Conservation (phyloP, 1,284 basidiomycete species). For the Phylloporus sp. region DNA sequence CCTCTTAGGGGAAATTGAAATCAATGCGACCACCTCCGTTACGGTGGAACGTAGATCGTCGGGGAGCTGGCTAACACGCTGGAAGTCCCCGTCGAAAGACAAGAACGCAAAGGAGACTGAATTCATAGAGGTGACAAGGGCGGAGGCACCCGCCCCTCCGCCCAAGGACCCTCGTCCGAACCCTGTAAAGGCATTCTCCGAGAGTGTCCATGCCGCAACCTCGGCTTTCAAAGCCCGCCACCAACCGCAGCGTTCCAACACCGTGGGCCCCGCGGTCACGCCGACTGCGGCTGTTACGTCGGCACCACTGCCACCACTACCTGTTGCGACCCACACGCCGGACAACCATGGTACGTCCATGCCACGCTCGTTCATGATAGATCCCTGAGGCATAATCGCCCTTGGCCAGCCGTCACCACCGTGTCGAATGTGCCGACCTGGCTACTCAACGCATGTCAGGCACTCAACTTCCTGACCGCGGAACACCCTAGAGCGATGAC, state of each 20-base stretch:
- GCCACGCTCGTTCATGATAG: background rate
- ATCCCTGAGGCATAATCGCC: slow-evolving; percentile 5
- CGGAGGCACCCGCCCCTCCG: slow-evolving; percentile 24
- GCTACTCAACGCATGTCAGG: slow-evolving; percentile 74
- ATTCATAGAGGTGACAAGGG: slow-evolving; percentile 28
- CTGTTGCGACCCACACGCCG: slow-evolving; percentile 20
- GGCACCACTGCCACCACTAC: slow-evolving; percentile 21
- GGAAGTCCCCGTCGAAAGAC: slow-evolving; percentile 44
- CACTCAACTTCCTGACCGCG: slow-evolving; percentile 69
- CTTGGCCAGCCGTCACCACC: slow-evolving; percentile 47
- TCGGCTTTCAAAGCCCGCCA: slow-evolving; percentile 34
- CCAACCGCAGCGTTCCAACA: slow-evolving; percentile 34
- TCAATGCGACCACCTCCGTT: slow-evolving; percentile 57
- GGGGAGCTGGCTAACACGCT: slow-evolving; percentile 59
- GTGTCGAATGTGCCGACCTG: slow-evolving; percentile 68
- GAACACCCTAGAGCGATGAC: slow-evolving; percentile 79
- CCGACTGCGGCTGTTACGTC: slow-evolving; percentile 13
- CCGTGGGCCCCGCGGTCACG: slow-evolving; percentile 30
- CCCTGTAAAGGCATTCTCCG: slow-evolving; percentile 37
- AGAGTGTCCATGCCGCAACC: slow-evolving; percentile 33
- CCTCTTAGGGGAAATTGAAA: slow-evolving; percentile 61
- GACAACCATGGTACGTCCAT: slow-evolving; percentile 24
- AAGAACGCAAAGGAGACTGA: slow-evolving; percentile 29
- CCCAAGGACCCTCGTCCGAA: slow-evolving; percentile 39
- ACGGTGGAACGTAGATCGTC: slow-evolving; percentile 57